Evolutionary conservation across 345 rosid species (phyloP), one percentile per base, ranked within the genome.

Genomic region (Jatropha curcas): DNA sequence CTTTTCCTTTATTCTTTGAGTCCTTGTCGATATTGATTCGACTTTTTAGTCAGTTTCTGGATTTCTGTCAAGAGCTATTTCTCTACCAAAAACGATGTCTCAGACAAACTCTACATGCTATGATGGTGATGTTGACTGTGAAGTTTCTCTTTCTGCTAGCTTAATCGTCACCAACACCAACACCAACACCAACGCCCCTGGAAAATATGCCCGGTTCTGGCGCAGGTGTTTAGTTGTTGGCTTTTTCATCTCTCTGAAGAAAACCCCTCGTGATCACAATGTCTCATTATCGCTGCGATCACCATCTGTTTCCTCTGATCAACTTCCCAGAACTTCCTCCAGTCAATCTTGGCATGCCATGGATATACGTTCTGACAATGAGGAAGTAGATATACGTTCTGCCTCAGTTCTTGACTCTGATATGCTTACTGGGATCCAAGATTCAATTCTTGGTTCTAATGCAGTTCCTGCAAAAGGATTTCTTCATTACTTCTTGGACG

Each of bases 171-270:
- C 24, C 59, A 9, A 2, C 22, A n/a, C 56, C 71, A 4, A 14
- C 41, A 30, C 71, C 16, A 13, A 24, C 16, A 24, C 71, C 4
- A 1, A 8, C 14, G 2, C 65, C 34, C 28, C 70, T 39, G 59
- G 1, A 27, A 77, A 57, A 27, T 73, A 77, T 34, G 27, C 9
- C 33, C 64, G 74, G 10, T 55, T 68, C 28, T 77, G 81, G 81
- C 74, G 76, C 13, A 59, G 74, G 11, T 24, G 1, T 55, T 27
- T 61, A n/a, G 6, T 20, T 20, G 63, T 68, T 30, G n/a, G 73
- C 4, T 1, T 67, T 17, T 34, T 77, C n/a, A 20, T 72, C 20
- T 61, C 70, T 34, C 12, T 37, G n/a, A 72, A 52, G 45, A 72
- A 43, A 35, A 28, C 61, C 10, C 4, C 43, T 59, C 41, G 0